phyloP scores from a whole-genome alignment of 306 rosid genomes.

The Vigna mungo region DNA sequence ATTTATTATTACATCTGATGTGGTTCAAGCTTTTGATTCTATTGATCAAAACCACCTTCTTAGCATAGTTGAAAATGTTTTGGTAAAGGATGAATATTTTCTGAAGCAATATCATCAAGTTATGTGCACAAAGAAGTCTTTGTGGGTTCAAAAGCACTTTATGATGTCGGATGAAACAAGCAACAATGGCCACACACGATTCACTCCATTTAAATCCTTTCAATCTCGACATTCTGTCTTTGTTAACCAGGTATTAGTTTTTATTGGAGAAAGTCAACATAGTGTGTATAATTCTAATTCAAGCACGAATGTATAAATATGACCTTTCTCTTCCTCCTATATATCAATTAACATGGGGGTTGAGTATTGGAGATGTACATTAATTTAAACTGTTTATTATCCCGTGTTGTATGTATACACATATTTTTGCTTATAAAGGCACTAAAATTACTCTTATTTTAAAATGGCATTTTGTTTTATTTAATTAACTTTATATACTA shows the following conservation, averaged over 20 bases:
- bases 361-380: not conserved
- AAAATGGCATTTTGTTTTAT: not conserved
- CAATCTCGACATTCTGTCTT: slow-evolving; percentile 55
- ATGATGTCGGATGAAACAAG: slow-evolving; percentile 49
- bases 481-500: not conserved
- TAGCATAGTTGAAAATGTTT: slow-evolving; percentile 57
- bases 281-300: slow-evolving; percentile 5
- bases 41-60: slow-evolving; percentile 83
- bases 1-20: slow-evolving; percentile 81
- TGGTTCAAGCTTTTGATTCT: slow-evolving; percentile 83
- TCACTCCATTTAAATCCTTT: slow-evolving; percentile 45
- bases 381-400: not conserved
- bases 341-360: not conserved
- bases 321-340: slow-evolving; percentile 12
- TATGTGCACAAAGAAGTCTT: slow-evolving; percentile 60
- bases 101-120: slow-evolving; percentile 65
- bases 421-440: slow-evolving; percentile 9
- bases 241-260: slow-evolving; percentile 66
- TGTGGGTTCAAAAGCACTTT: slow-evolving; percentile 70
- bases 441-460: not conserved
- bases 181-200: slow-evolving; percentile 37
- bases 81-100: slow-evolving; percentile 57
- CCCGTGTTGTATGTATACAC: not conserved
- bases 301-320: slow-evolving; percentile 9
- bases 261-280: not conserved